Evolutionary conservation across 495 filamentous ascomycete genomes (phyloP).

Genomic region (Usnea hakonensis): DNA sequence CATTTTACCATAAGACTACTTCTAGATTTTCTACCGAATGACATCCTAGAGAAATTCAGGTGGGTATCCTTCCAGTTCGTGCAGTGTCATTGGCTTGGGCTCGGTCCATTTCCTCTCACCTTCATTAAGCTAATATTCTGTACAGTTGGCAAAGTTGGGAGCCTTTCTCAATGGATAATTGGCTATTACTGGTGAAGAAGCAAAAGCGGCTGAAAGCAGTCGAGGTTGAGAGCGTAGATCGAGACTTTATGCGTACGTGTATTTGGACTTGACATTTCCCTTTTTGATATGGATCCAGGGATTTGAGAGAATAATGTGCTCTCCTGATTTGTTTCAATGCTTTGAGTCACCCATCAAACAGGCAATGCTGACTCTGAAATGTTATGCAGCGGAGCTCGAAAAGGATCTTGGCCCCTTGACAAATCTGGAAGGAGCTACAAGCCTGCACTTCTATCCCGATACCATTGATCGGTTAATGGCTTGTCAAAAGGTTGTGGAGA

Average conservation of each 20-base stretch:
- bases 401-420: conserved; percentile 9
- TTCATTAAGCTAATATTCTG: background rate
- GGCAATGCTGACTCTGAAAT: background rate
- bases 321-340: background rate
- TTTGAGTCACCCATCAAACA: background rate
- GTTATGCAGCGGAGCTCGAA: conserved; percentile 2
- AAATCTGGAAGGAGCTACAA: conserved; percentile 6
- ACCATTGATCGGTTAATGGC: conserved; percentile 14
- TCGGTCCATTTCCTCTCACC: background rate
- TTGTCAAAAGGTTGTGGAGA: conserved; percentile 16
- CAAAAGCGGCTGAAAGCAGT: conserved; percentile 12
- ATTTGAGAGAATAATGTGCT: background rate
- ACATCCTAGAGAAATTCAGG: conserved; percentile 16
- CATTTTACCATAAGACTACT: conserved; percentile 13
- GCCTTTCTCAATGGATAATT: conserved; percentile 17
- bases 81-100: background rate
- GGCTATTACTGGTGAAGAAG: conserved; percentile 14
- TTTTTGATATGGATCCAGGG: background rate
- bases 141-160: conserved; percentile 17
- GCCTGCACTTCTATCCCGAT: conserved; percentile 17
- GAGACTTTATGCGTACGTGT: conserved; percentile 4
- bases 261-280: background rate
- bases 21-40: conserved; percentile 13
- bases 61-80: background rate
- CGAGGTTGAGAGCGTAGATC: conserved; percentile 4